A percentile compares a stretch with the other conserved stretches of the same genome.
phyloP scores from a whole-genome alignment of 2,329 filamentous ascomycete genomes.

The Colletotrichum agaves region DNA sequence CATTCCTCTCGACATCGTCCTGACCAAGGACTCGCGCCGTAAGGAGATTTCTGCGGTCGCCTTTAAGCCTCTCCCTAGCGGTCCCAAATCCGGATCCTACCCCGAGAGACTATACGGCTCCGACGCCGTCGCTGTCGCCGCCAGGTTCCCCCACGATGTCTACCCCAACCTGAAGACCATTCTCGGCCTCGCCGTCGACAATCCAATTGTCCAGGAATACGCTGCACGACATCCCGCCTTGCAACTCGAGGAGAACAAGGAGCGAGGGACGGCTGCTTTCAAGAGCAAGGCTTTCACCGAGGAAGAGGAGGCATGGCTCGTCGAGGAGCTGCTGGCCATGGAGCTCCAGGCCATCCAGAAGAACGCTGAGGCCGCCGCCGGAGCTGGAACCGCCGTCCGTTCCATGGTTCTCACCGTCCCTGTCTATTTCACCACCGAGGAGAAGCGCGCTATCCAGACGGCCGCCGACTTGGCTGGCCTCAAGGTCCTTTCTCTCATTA shows the following conservation, averaged over 20 bases:
- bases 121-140: conserved; percentile 87
- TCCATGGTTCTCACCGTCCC: conserved; percentile 92
- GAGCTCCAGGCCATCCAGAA: conserved; percentile 89
- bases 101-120: conserved; percentile 93
- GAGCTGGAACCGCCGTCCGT: conserved; percentile 76
- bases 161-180: conserved; percentile 94
- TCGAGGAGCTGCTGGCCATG: conserved; percentile 97
- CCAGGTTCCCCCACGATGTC: conserved; percentile 90
- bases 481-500: conserved; percentile 85
- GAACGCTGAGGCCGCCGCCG: conserved; percentile 87
- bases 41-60: conserved; percentile 93
- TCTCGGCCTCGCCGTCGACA: conserved; percentile 76
- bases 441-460: conserved; percentile 85
- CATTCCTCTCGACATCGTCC: conserved; percentile 95
- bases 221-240: conserved; percentile 81
- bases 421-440: conserved; percentile 88
- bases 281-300: conserved; percentile 75
- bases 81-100: conserved; percentile 72
- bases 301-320: conserved; percentile 75
- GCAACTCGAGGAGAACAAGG: conserved; percentile 69
- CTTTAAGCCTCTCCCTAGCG: conserved; percentile 85
- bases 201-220: conserved; percentile 75
- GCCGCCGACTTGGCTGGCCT: conserved; percentile 90
- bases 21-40: conserved; percentile 96
- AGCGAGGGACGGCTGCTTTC: conserved; percentile 80